Conservation (phyloP, 2,329 filamentous ascomycete genomes). For the Claviceps maximensis region DNA sequence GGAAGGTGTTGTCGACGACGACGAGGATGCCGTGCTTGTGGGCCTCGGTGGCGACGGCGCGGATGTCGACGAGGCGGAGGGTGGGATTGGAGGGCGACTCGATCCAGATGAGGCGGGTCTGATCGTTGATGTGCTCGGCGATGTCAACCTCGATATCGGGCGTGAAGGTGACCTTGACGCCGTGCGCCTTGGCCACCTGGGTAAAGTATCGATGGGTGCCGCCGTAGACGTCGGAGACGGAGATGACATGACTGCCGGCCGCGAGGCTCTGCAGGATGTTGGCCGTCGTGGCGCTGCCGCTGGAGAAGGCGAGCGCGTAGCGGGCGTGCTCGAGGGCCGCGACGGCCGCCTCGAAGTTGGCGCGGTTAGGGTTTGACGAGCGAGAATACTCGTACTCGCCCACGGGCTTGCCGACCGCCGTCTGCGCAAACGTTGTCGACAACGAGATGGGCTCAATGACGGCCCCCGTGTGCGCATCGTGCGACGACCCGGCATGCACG, state of each 20-base stretch:
- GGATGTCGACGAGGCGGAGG: conserved; percentile 82
- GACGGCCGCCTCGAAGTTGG: conserved; percentile 86
- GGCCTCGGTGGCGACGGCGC: conserved; percentile 67
- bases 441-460: conserved; percentile 95
- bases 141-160: conserved; percentile 86
- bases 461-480: conserved; percentile 83
- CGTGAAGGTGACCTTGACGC: conserved; percentile 88
- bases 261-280: conserved; percentile 87
- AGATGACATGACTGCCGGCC: conserved; percentile 83
- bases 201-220: conserved; percentile 99
- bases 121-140: conserved; percentile 65
- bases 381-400: conserved; percentile 89
- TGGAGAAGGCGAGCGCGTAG: conserved; percentile 87
- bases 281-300: conserved; percentile 86
- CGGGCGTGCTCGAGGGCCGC: conserved; percentile 86
- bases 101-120: conserved; percentile 96
- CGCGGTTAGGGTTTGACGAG: conserved; percentile 85
- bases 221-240: conserved; percentile 93
- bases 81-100: conserved; percentile 90
- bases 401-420: conserved; percentile 71
- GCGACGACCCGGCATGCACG: conserved; percentile 83
- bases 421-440: conserved; percentile 93
- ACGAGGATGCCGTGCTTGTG: conserved; percentile 84
- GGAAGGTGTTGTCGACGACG: conserved; percentile 98
- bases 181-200: conserved; percentile 87